These are phyloP conservation scores for Coniosporium apollinis DNA, from an alignment of 495 filamentous ascomycete genomes.

Conservation along the genomic window DNA sequence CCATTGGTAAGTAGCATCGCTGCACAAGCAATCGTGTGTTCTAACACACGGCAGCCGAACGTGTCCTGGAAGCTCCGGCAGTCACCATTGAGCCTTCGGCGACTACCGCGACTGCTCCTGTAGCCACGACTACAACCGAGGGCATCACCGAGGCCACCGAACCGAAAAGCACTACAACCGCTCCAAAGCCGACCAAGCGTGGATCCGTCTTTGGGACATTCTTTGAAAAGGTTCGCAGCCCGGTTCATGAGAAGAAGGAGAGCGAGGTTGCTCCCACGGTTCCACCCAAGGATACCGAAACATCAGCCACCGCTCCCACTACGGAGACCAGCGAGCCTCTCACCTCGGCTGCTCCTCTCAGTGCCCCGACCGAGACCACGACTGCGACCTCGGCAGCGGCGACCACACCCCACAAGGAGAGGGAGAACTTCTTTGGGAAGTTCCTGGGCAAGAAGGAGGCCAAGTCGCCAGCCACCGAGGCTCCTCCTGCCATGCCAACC, in stretches of 20 bases:
- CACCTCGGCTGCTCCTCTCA: background rate
- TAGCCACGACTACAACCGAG: constrained; percentile 8
- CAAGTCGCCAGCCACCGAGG: background rate
- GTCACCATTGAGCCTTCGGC: constrained; percentile 4
- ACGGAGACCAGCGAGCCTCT: constrained; percentile 1
- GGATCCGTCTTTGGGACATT: constrained; percentile 24
- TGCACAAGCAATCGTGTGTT: background rate
- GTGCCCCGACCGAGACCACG: constrained; percentile 3
- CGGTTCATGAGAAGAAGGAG: constrained; percentile 24
- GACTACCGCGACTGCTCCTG: constrained; percentile 3
- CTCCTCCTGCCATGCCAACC: background rate
- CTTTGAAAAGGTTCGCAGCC: constrained; percentile 21
- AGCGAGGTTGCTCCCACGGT: constrained; percentile 19
- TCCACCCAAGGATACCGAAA: constrained; percentile 16
- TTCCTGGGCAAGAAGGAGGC: constrained; percentile 29
- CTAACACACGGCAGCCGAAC: too few relatives aligned
- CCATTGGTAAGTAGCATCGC: constrained; percentile 6
- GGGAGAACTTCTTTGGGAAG: constrained; percentile 33
- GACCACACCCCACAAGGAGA: constrained; percentile 18
- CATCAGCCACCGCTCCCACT: constrained; percentile 4
- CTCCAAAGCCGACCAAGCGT: constrained; percentile 22
- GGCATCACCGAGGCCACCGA: constrained; percentile 12
- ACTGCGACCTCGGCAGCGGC: background rate
- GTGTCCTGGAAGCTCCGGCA: constrained; percentile 5
- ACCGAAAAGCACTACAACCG: constrained; percentile 4